Conservation (phyloP, 1,139 yeast genomes). For the Blastobotrys persicus region DNA sequence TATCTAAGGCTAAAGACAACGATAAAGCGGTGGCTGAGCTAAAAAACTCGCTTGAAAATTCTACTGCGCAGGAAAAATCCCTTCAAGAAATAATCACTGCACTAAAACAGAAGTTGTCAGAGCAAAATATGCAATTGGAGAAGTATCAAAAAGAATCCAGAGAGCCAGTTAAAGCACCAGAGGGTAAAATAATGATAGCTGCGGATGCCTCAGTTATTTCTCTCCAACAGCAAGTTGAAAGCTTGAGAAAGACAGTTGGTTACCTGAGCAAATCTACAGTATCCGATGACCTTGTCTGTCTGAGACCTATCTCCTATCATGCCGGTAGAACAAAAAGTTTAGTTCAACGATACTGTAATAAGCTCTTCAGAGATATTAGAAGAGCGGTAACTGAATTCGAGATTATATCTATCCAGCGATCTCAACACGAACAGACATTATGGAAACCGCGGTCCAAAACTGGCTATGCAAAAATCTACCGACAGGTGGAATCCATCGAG, state of each 20-base stretch:
- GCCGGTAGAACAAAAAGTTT: background rate
- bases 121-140: constrained; percentile 33
- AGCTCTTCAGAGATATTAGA: constrained; percentile 20
- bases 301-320: background rate
- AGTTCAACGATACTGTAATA: constrained; percentile 16
- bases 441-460: constrained; percentile 18
- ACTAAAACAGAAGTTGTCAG: constrained; percentile 33
- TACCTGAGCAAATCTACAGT: constrained; percentile 15
- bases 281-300: background rate
- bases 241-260: constrained; percentile 20
- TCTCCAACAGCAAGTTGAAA: constrained; percentile 23
- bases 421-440: constrained; percentile 8
- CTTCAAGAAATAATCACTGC: constrained; percentile 25
- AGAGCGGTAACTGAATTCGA: constrained; percentile 19
- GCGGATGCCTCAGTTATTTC: constrained; percentile 15
- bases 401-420: constrained; percentile 15
- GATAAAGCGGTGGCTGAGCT: constrained; percentile 37
- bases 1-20: constrained; percentile 40
- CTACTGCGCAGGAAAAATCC: constrained; percentile 32
- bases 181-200: constrained; percentile 12
- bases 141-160: constrained; percentile 17
- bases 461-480: constrained; percentile 6
- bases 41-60: constrained; percentile 26
- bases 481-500: constrained; percentile 17
- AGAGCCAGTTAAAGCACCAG: constrained; percentile 18